Evolutionary conservation across 2,329 filamentous ascomycete species (phyloP).

Genomic region (Penicillium expansum): DNA sequence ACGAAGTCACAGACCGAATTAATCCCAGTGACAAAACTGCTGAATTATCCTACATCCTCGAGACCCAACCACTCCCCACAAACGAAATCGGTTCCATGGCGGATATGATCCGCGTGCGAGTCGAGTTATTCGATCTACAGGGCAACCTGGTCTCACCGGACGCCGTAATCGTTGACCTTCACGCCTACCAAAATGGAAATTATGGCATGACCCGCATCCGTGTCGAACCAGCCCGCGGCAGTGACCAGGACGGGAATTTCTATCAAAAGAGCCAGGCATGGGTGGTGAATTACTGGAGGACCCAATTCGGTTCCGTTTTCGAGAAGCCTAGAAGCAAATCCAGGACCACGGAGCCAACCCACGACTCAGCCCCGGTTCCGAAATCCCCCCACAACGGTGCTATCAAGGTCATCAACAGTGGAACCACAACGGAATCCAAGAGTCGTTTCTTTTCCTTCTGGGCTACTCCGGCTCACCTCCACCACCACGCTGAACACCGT

Average conservation of each 20-base stretch:
- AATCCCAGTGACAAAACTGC: slow-evolving; percentile 11
- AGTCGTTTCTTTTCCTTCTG: slow-evolving; percentile 18
- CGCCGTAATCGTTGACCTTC: slow-evolving; percentile 30
- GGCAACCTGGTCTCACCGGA: slow-evolving; percentile 28
- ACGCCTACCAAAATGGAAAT: slow-evolving; percentile 24
- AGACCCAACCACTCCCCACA: slow-evolving; percentile 23
- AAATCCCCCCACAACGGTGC: background rate
- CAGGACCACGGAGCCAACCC: background rate
- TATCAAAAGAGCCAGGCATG: slow-evolving; percentile 10
- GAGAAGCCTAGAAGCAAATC: background rate
- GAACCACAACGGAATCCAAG: slow-evolving; percentile 2
- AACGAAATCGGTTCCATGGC: slow-evolving; percentile 14
- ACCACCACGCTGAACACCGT: slow-evolving; percentile 18
- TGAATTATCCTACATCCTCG: slow-evolving; percentile 24
- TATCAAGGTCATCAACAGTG: background rate
- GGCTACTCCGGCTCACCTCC: slow-evolving; percentile 15
- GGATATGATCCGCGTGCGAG: slow-evolving; percentile 23
- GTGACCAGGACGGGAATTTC: background rate
- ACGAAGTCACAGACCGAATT: slow-evolving; percentile 9
- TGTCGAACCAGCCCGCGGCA: slow-evolving; percentile 18
- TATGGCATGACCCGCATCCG: slow-evolving; percentile 30
- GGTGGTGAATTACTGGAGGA: slow-evolving; percentile 27
- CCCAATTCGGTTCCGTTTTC: slow-evolving; percentile 23
- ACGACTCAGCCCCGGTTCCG: too few species aligned
- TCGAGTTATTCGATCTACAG: slow-evolving; percentile 26